Percentiles rank a stretch among this genome's conserved stretches.
These are phyloP conservation scores for Aspergillus wentii DNA, from an alignment of 495 filamentous ascomycete species.

Conservation along the genomic window DNA sequence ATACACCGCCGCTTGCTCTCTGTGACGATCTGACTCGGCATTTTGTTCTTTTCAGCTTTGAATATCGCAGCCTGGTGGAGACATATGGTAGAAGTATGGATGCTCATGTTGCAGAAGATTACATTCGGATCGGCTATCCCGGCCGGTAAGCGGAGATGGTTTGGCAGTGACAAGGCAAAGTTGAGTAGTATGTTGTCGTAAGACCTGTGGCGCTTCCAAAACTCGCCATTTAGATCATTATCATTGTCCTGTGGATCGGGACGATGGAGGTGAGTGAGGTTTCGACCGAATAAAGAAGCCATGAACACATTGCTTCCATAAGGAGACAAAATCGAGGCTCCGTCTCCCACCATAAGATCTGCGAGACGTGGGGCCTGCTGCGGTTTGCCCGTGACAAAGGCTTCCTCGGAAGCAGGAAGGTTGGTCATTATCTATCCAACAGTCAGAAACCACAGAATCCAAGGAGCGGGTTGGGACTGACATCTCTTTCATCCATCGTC, in stretches of 20 bases:
- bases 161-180: constrained; percentile 76
- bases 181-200: constrained; percentile 90
- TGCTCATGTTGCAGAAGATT: constrained; percentile 93
- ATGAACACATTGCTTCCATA: constrained; percentile 81
- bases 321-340: constrained; percentile 65
- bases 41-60: constrained; percentile 86
- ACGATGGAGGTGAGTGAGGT: constrained; percentile 88
- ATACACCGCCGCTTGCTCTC: constrained; percentile 93
- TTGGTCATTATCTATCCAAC: constrained; percentile 66
- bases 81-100: constrained; percentile 95
- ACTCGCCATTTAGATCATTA: constrained; percentile 85
- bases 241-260: constrained; percentile 79
- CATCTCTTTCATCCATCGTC: constrained; percentile 86
- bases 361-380: constrained; percentile 62
- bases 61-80: constrained; percentile 97
- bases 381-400: constrained; percentile 75
- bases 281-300: constrained; percentile 88
- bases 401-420: constrained; percentile 78
- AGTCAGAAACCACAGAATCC: background rate
- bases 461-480: constrained; percentile 27
- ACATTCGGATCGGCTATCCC: constrained; percentile 79
- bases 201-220: constrained; percentile 89
- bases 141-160: constrained; percentile 72
- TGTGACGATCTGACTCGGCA: constrained; percentile 69
- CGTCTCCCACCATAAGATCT: constrained; percentile 68